Evolutionary conservation across 306 rosid species (phyloP).

Genomic region (Glycine latifolia): DNA sequence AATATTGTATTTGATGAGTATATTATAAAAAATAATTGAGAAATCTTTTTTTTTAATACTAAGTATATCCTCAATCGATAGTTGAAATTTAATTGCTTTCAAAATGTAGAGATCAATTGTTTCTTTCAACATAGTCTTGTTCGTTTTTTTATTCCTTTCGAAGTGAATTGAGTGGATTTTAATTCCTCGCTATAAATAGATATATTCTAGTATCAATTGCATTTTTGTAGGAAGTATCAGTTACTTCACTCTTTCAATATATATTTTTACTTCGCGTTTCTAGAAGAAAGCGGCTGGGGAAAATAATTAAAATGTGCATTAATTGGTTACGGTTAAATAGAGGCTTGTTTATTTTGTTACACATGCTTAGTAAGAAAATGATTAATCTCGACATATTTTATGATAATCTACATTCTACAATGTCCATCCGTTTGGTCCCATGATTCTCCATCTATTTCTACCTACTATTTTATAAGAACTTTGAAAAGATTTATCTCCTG

Average conservation of each 20-base stretch:
- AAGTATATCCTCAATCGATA: too few relatives aligned
- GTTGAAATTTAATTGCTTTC: too few relatives aligned
- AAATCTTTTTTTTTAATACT: too few relatives aligned
- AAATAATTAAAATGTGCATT: neutral
- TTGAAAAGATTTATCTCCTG: neutral
- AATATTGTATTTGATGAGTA: too few relatives aligned
- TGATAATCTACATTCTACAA: neutral
- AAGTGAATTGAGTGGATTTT: too few relatives aligned
- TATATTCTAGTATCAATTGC: too few relatives aligned
- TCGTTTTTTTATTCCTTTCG: too few relatives aligned
- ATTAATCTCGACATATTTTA: conserved; percentile 11
- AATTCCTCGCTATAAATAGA: too few relatives aligned
- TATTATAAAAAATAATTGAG: too few relatives aligned
- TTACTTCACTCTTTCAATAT: neutral
- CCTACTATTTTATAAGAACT: neutral
- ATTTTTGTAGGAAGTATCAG: neutral
- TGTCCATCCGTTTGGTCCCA: conserved; percentile 22
- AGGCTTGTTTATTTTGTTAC: neutral
- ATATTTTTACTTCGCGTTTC: neutral
- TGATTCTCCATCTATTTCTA: neutral
- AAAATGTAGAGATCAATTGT: too few relatives aligned
- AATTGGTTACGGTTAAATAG: neutral
- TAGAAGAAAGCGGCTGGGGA: neutral
- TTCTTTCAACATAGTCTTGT: too few relatives aligned
- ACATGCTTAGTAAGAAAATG: conserved; percentile 23